Evolutionary conservation across 192 early-diverging fungal species (phyloP), one percentile per base, ranked within the genome.

Genomic region (Backusella mclennaniae): DNA sequence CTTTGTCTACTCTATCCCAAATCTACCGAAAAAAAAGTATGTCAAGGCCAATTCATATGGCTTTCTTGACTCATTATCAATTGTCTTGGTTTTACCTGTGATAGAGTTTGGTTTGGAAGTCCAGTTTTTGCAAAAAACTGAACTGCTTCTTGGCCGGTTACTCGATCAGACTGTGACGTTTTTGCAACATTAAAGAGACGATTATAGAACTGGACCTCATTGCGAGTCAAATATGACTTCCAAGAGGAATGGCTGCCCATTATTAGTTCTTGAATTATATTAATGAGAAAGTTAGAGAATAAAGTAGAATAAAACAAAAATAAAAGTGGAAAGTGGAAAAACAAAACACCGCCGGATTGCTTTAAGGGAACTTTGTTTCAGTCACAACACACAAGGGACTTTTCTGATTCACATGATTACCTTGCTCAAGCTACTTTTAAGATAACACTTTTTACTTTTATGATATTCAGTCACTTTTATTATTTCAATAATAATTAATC

Each of bases 1-100:
- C 91, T 3, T 85, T 71, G 80, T 96, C 95, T 6, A 91, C 91
- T n/a, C 93, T 82, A 53, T 95, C 87, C 97, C 97, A 98, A 66
- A 98, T 94, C 85, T 92, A 77, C 6, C 21, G 21, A 69, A 39
- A 66, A 69, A 23, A 35, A 35, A 21, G 5, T 39, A 35, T 11
- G 35, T 35, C 26, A 71, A 53, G 36, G 9, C 23, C 12, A 59
- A 59, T 59, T 59, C 23, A 26, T 26, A 14, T 29, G 0, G n/a
- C 5, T 49, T 6, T 19, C 17, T n/a, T 19, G 5, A 49, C n/a
- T 19, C 46, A n/a, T 49, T 35, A 6, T 46, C 35, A 33, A 4
- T 29, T 31, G 26, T 66, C 23, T 53, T 29, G 21, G 35, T 36
- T 53, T 76, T 84, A 85, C 88, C 77, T 89, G 81, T 41, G 89